These are phyloP conservation scores for Eutrema japonicum DNA, from an alignment of 345 rosid species.

Conservation along the genomic window DNA sequence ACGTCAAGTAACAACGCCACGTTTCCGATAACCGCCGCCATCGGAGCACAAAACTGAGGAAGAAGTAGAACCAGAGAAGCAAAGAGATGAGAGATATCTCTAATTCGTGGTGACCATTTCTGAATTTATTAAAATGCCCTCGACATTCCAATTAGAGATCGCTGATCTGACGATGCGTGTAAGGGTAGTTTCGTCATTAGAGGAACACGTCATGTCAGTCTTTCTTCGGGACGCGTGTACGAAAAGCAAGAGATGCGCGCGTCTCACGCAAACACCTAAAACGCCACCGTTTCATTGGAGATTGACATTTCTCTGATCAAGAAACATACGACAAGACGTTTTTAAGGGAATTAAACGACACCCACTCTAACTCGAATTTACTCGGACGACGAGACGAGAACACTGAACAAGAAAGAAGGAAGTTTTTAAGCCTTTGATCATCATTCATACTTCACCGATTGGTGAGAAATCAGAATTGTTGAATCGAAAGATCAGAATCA, in stretches of 20 bases:
- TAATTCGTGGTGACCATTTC: background rate
- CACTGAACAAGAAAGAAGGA: background rate
- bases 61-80: conserved; percentile 29
- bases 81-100: conserved; percentile 46
- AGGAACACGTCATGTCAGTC: conserved; percentile 43
- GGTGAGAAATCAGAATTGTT: background rate
- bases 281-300: background rate
- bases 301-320: background rate
- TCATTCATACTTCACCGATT: background rate
- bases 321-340: conserved; percentile 10
- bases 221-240: conserved; percentile 48
- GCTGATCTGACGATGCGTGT: background rate
- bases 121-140: conserved; percentile 39
- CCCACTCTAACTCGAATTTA: conserved; percentile 5
- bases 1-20: conserved; percentile 64
- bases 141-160: background rate
- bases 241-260: conserved; percentile 43
- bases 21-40: conserved; percentile 83
- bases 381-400: background rate
- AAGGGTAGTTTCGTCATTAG: conserved; percentile 40
- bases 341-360: background rate
- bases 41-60: conserved; percentile 35
- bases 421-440: background rate
- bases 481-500: background rate
- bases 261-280: conserved; percentile 32